Evolutionary conservation across 2,329 filamentous ascomycete species (phyloP).

Genomic region (Trichophyton benhamiae): DNA sequence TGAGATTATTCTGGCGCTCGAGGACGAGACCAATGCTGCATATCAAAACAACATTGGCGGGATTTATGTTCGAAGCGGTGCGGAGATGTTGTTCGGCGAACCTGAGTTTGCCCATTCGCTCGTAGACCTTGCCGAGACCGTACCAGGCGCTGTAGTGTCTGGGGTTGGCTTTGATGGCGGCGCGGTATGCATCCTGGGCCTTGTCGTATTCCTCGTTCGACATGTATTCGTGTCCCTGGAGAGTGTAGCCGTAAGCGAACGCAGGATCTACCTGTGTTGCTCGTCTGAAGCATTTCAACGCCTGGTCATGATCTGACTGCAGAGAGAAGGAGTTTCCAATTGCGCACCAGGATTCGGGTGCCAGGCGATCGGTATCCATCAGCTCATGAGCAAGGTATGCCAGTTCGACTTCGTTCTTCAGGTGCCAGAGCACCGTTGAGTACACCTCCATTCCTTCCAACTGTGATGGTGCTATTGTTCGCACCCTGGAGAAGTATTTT

Average conservation of each 20-base stretch:
- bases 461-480: conserved; percentile 65
- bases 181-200: conserved; percentile 73
- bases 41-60: conserved; percentile 81
- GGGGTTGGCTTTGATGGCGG: conserved; percentile 71
- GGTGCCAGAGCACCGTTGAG: conserved; percentile 96
- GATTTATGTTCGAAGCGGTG: conserved; percentile 77
- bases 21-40: conserved; percentile 85
- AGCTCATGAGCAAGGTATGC: conserved; percentile 87
- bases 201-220: conserved; percentile 96
- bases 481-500: conserved; percentile 68
- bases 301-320: conserved; percentile 84
- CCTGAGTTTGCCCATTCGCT: conserved; percentile 80
- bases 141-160: conserved; percentile 99
- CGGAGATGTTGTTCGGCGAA: conserved; percentile 87
- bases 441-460: conserved; percentile 96
- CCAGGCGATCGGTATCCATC: conserved; percentile 73
- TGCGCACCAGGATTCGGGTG: conserved; percentile 91
- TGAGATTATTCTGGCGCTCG: conserved; percentile 75
- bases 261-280: conserved; percentile 80
- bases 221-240: conserved; percentile 92
- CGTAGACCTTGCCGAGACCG: conserved; percentile 67
- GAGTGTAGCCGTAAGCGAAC: conserved; percentile 89
- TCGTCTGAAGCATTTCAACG: conserved; percentile 84
- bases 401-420: conserved; percentile 82
- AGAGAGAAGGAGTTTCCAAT: conserved; percentile 91